Evolutionary conservation across 1,284 basidiomycete species (phyloP).

Genomic region (Pisolithus thermaeus): DNA sequence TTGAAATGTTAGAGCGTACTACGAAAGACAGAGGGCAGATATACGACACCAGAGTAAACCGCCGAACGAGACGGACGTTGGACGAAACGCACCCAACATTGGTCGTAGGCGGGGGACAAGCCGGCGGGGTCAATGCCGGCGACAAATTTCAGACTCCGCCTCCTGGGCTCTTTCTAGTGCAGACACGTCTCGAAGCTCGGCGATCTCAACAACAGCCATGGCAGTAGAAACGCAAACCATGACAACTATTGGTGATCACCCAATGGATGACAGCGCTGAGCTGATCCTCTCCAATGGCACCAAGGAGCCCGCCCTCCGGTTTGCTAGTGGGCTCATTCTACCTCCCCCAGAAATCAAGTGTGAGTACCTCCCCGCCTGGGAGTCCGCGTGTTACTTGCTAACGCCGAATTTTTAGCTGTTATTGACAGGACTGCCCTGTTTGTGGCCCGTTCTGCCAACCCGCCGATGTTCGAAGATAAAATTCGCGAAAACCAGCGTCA

Average conservation of each 20-base stretch:
- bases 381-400: constrained; percentile 4
- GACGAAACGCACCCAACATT: constrained; percentile 78
- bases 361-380: constrained; percentile 32
- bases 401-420: constrained; percentile 52
- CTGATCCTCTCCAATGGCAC: constrained; percentile 37
- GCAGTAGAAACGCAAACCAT: constrained; percentile 36
- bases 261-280: constrained; percentile 34
- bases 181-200: not conserved
- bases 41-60: constrained; percentile 71
- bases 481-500: constrained; percentile 91
- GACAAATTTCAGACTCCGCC: constrained; percentile 27
- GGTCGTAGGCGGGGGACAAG: constrained; percentile 6
- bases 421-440: constrained; percentile 96
- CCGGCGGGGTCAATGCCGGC: not conserved
- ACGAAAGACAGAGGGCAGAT: not conserved
- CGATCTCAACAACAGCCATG: constrained; percentile 26
- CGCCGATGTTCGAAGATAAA: constrained; percentile 89
- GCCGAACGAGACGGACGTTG: constrained; percentile 57
- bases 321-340: constrained; percentile 81
- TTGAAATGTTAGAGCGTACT: constrained; percentile 5
- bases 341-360: constrained; percentile 92
- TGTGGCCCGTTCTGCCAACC: constrained; percentile 87
- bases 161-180: constrained; percentile 1
- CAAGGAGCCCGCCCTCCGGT: constrained; percentile 45
- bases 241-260: constrained; percentile 33